Base-by-base conservation (phyloP, 305 asterid species). In the Nicotiana rustica region DNA sequence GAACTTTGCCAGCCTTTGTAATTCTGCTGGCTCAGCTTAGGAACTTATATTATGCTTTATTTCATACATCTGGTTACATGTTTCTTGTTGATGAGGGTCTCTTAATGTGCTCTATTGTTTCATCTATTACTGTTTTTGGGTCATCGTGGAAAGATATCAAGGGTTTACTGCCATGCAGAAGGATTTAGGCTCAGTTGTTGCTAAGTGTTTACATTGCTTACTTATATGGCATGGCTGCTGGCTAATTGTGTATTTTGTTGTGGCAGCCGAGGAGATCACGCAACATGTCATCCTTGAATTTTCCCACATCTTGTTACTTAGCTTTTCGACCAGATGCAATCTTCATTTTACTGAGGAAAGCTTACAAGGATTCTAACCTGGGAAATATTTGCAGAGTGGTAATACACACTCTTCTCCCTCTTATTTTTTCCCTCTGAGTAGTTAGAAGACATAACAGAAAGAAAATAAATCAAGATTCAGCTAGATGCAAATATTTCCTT, bases 221-320 rank as follows among this genome's bases (percentile, higher is more conserved):
- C 41, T 75, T 75, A 14, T 75, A 29, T 52, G 64, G 64, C 64
- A 75, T 15, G 25, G 44, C 64, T 75, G 64, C 61, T 81, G 79
- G 70, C 83, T 88, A 80, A 88, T 81, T 77, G 10, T 68, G 70
- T 82, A 64, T 87, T 81, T 88, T 73, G 69, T 81, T 44, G 86
- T 84, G 82, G 77, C 91, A 96, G 99, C 98, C 99, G 38, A 92
- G 99, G 89, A 94, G 97, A 90, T 89, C 94, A 29, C 91, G 98
- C 78, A 90, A 87, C 83, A 71, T 90, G 82, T 85, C 93, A 68
- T 85, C 93, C 61, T 79, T 78, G 66, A 80, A 82, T 84, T 82
- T 82, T 79, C 93, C 96, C 81, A 87, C 91, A 65, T 93, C 98
- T 14, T 88, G 86, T 90, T 88, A 92, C 88, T 79, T 91, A 84